Evolutionary conservation across 2,329 filamentous ascomycete genomes (phyloP), one percentile per base, ranked within the genome.

Genomic region (Aspergillus niger): DNA sequence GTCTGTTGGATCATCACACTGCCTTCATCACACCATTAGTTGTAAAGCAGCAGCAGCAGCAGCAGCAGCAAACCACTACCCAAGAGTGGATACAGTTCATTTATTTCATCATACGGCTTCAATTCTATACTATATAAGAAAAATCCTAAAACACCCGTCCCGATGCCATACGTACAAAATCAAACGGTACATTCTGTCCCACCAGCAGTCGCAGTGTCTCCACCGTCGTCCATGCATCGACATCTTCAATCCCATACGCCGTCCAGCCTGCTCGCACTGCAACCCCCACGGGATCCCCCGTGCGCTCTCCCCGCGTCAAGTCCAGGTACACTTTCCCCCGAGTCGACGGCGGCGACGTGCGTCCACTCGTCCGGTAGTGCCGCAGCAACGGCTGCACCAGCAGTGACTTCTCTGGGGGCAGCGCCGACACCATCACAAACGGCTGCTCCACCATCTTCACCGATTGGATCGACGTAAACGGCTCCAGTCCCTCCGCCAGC

Each of bases 141-240:
- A 24, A 39, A 84, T 57, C 57, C 20, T 20, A 66, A 64, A 86
- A 69, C 20, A 82, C 82, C 67, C 84, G 77, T 24, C 85, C 86
- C 65, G 83, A 84, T 41, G 91, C 90, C 72, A 95, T 80, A 52
- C 91, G 83, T 44, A 95, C 91, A 79, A 96, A 96, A 76, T 91
- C 92, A 76, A 92, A 94, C 5, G 90, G 90, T 59, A 95, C 91
- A 73, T 95, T 95, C 78, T 95, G 91, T 8, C 91, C 91, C 10
- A 94, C 90, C 24, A 96, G 81, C 61, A 93, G 75, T 66, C 91
- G 82, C 58, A 95, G 77, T 52, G 88, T 94, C 77, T 95, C 90
- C 5, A 94, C 91, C 2, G 90, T 93, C 22, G 90, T 93, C 79
- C 92, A 95, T 0, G 91, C 91, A 59, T 88, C 89, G 32, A 92